Base-by-base conservation (phyloP, 2,329 filamentous ascomycete genomes). In the Cordyceps fumosorosea region DNA sequence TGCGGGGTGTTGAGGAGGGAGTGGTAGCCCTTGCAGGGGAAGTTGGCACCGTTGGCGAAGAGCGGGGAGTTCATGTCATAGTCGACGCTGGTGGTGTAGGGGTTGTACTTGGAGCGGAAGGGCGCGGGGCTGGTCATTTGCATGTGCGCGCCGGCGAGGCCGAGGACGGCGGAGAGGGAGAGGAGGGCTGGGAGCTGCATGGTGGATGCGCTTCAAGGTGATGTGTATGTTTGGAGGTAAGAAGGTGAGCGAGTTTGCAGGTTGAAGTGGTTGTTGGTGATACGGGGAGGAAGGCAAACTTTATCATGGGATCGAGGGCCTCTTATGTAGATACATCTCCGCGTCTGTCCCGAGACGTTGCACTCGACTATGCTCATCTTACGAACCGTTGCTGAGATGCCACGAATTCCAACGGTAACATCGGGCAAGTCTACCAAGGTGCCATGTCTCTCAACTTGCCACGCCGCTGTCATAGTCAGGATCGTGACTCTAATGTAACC, bases 51-150 rank as follows among this genome's bases (percentile, higher is more conserved):
- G 63, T 79, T 78, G n/a, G 77, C 68, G 1, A 73, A 70, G 47
- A 93, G 79, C 1, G 90, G 89, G 16, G 79, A 81, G 44, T 85
- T 89, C 75, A 90, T 89, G 67, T 82, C 83, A 76, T 89, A 90
- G 75, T 91, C 88, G 69, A 85, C 81, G 61, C 80, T 72, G 53
- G 59, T 70, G 58, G 77, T 72, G 66, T 77, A 72, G 37, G 78
- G 76, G 73, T 83, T 83, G 69, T 73, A 73, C 72, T 80, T 81
- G 71, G 80, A 82, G 52, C 73, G 73, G 65, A 84, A 75, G 3
- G 82, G 79, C 20, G 78, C 66, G 2, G 82, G 82, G 64, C 74
- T 75, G 22, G 69, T 71, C 75, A 83, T 78, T 67, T 81, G 76
- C 78, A 84, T 84, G 70, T 84, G 81, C 54, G 77, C 81, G 51